Base-by-base conservation (phyloP, 129 eudicot species). In the Ambrosia trifida region DNA sequence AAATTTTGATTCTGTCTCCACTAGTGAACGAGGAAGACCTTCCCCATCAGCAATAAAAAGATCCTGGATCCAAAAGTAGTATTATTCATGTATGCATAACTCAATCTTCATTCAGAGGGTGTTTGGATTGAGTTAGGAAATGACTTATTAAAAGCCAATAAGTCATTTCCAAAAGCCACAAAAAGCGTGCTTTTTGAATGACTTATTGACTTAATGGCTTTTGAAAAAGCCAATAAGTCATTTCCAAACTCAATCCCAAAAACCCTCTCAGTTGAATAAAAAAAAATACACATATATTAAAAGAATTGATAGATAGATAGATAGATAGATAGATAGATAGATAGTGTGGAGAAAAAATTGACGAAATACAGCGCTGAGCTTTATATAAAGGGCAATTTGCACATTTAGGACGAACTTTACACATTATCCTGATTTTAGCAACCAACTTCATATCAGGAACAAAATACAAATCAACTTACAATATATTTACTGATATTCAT, bases 1-100 rank as follows among this genome's bases (percentile, higher is more conserved):
- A 79, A 85, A 75, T 76, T 82, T 85, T 33, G 98, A 90, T 85
- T 94, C 95, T 74, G 77, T 82, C 71, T 94, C 97, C 52, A 94
- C 97, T 57, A 86, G 71, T 64, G 98, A 94, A 71, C 97, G 95
- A 28, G 96, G 96, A 74, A 94, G 98, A 68, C 98, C 98, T 85
- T 94, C 97, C 67, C 98, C 98, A 65, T 94, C 97, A 77, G 98
- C 98, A 72, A 94, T 83, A 81, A 94, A 94, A 72, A 94, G 83
- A 58, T 94, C 98, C 98, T 94, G 69, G 40, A 72, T 72, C 72
- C 72, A 71, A 30, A 75, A 64, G 54, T 33, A 70, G 72, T 50
- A 76, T 40, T 41, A 52, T 65, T 70, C 45, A 10, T 65, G 16
- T 59, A 60, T 16, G 17, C 69, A 46, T 28, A 47, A 40, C 47